Conservation (phyloP, 176 grass and related monocot species). For the Aegilops tauschii region DNA sequence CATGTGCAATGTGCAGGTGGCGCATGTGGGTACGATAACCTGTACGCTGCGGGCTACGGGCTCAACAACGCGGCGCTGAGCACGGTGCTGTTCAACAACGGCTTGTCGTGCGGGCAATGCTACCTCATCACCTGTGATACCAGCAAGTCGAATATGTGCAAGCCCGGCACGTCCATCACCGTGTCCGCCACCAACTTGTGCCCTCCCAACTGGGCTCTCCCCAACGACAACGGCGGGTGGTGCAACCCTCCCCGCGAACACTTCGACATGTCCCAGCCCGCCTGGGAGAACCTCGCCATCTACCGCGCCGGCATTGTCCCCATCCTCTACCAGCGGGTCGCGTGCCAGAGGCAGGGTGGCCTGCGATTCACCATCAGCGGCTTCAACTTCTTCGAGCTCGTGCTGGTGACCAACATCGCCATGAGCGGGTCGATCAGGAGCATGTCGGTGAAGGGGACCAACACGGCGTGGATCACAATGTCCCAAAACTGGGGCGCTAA, state of each 20-base stretch:
- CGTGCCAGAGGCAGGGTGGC: conserved; percentile 34
- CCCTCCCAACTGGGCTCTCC: conserved; percentile 36
- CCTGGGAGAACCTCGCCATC: conserved; percentile 36
- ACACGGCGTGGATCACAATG: conserved; percentile 32
- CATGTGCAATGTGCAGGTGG: conserved; percentile 22
- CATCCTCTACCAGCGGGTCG: conserved; percentile 36
- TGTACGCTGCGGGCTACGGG: conserved; percentile 51
- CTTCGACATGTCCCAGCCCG: conserved; percentile 60
- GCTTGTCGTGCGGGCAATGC: conserved; percentile 56
- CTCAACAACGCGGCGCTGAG: conserved; percentile 44
- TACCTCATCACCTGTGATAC: conserved; percentile 39
- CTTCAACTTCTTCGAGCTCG: conserved; percentile 43
- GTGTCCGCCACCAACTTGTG: conserved; percentile 51
- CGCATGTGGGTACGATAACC: conserved; percentile 52
- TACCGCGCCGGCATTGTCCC: conserved; percentile 41
- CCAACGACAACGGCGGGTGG: conserved; percentile 42
- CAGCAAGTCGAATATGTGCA: conserved; percentile 1
- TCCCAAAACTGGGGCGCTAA: conserved; percentile 58
- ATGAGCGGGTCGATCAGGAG: conserved; percentile 23
- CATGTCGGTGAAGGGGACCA: conserved; percentile 26
- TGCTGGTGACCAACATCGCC: conserved; percentile 46
- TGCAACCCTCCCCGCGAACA: conserved; percentile 35
- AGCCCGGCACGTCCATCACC: conserved; percentile 1
- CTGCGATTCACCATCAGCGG: conserved; percentile 47
- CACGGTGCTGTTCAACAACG: conserved; percentile 47